Evolutionary conservation across 2,329 filamentous ascomycete genomes (phyloP), one percentile per base, ranked within the genome.

Genomic region (Clonostachys rhizophaga): DNA sequence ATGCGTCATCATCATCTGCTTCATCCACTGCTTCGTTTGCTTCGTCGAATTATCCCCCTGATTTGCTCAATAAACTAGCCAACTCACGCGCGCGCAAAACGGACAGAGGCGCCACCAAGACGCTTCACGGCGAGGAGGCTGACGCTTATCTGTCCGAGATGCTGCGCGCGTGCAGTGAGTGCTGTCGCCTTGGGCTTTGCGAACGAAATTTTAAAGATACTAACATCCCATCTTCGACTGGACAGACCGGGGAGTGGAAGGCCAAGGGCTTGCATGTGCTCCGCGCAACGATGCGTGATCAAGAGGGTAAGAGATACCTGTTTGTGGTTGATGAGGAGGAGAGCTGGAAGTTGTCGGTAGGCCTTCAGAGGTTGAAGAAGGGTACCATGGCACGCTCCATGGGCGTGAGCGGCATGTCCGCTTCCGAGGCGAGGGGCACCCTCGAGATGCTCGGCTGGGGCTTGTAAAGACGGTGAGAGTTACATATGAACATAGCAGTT

Each of bases 241-340:
- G 65, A 45, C 74, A 76, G 71, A 73, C 70, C 43, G 79, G 77
- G 49, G 76, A 77, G 54, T 76, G 72, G 71, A 78, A 72, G 61
- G 63, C 66, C 47, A 77, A 73, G 52, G 78, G 79, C 45, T 61
- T 83, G 45, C 84, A 87, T 59, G 62, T 87, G 10, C 64, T 87
- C 48, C 76, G 83, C 44, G 83, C 82, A 18, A 83, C 76, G 13
- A 72, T 86, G 49, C 70, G 81, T 47, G 83, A 87, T 57, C 79
- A 84, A 53, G 83, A 86, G 50, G 81, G 80, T 40, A 84, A 84
- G 65, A 74, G 81, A 35, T 86, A 80, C 57, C 62, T 87, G 35
- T 86, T 87, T 58, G 74, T 87, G 10, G 66, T 87, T 34, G 70
- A 74, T 39, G 81, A 86, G 58, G 75, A 81, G 50, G 83, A 87